Conservation (phyloP, 345 rosid genomes). For the Gossypium rotundifolium region DNA sequence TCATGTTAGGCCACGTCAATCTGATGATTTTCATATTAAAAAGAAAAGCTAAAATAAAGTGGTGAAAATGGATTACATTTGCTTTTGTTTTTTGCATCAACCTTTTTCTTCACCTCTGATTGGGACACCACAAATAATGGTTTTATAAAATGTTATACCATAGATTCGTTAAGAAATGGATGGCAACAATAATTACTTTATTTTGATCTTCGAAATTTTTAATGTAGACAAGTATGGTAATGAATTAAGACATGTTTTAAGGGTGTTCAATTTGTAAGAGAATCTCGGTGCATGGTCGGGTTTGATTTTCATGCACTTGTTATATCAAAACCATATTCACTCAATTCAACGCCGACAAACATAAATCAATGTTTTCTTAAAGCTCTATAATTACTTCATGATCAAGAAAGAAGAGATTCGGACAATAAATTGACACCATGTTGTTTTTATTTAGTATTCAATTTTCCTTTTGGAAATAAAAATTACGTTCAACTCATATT, state of each 20-base stretch:
- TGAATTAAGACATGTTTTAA: neutral
- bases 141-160: neutral
- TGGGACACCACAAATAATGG: neutral
- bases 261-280: neutral
- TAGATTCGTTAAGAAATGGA: no score
- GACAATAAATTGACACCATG: neutral
- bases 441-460: neutral
- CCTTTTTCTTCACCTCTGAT: neutral
- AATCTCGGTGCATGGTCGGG: conserved; percentile 5
- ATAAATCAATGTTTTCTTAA: no score
- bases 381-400: neutral
- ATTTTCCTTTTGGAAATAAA: no score
- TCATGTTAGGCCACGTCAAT: neutral
- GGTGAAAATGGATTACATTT: neutral
- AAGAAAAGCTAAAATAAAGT: neutral
- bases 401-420: neutral
- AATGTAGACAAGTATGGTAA: neutral
- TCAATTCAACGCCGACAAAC: neutral
- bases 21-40: neutral
- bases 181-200: neutral
- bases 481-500: no score
- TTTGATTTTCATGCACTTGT: neutral
- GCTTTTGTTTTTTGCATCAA: neutral
- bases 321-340: conserved; percentile 2
- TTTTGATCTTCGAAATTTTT: neutral